These are phyloP conservation scores for Apiotrichum brassicae DNA, from an alignment of 1,284 basidiomycete genomes.

Conservation along the genomic window DNA sequence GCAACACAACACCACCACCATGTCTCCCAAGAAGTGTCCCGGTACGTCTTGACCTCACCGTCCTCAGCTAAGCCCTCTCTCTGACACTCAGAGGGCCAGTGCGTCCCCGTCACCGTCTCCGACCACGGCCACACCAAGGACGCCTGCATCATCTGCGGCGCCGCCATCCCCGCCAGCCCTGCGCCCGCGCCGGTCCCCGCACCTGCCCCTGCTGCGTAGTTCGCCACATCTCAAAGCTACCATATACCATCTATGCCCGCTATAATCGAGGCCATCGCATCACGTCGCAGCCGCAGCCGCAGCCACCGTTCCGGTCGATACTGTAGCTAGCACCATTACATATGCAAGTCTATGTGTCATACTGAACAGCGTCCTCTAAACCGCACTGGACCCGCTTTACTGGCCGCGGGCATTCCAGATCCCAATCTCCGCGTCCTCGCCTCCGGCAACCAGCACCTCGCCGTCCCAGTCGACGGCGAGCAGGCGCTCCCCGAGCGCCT, in stretches of 20 bases:
- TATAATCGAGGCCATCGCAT: no score
- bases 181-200: no score
- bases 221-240: no score
- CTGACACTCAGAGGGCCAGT: neutral
- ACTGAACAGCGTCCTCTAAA: neutral
- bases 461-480: constrained; percentile 69
- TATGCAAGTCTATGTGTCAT: constrained; percentile 1
- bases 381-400: constrained; percentile 10
- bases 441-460: constrained; percentile 67
- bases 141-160: neutral
- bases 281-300: no score
- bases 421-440: constrained; percentile 70
- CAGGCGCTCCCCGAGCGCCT: constrained; percentile 52
- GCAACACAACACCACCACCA: neutral
- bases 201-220: no score
- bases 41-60: neutral
- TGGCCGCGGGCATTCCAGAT: constrained; percentile 60
- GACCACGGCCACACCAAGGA: neutral
- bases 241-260: no score
- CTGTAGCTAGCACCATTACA: neutral
- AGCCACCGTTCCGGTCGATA: no score
- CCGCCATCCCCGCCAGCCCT: neutral
- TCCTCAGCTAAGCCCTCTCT: neutral
- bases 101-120: neutral
- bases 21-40: neutral